Evolutionary conservation across 202 grass and related monocot species (phyloP).

Genomic region (Cymbopogon flexuosus): DNA sequence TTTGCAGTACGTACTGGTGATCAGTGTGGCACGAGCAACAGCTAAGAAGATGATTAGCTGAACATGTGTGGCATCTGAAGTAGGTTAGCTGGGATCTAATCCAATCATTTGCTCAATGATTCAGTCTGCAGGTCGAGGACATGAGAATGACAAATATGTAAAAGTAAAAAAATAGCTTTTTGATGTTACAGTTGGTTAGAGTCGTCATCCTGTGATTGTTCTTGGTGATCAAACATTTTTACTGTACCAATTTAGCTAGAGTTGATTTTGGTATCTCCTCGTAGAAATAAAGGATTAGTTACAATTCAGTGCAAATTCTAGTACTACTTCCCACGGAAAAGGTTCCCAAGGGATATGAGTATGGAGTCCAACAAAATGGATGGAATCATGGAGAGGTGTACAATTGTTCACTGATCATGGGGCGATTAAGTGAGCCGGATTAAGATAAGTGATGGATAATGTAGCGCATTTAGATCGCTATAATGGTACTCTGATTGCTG

Average conservation of each 20-base stretch:
- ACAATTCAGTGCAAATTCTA: not conserved
- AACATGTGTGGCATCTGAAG: not conserved
- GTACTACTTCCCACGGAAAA: not conserved
- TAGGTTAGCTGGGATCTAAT: conserved; percentile 11
- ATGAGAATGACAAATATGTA: not conserved
- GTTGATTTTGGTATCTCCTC: not conserved
- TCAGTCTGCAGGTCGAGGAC: not conserved
- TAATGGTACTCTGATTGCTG: not conserved
- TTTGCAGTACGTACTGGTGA: conserved; percentile 3
- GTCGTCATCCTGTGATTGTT: not conserved
- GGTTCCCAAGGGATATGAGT: not conserved
- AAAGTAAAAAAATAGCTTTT: not conserved
- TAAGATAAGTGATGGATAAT: not conserved
- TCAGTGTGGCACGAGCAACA: not conserved
- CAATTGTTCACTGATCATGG: not conserved
- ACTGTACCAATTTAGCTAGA: not conserved
- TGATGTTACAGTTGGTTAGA: not conserved
- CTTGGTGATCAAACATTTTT: not conserved
- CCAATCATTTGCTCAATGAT: conserved; percentile 1
- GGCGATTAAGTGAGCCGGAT: conserved; percentile 3
- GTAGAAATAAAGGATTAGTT: not conserved
- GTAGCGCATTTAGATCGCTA: not conserved
- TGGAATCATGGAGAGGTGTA: not conserved
- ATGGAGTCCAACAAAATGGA: not conserved
- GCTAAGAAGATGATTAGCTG: not conserved